Conservation (phyloP, 148 eudicot species). For the Bassia scoparia region DNA sequence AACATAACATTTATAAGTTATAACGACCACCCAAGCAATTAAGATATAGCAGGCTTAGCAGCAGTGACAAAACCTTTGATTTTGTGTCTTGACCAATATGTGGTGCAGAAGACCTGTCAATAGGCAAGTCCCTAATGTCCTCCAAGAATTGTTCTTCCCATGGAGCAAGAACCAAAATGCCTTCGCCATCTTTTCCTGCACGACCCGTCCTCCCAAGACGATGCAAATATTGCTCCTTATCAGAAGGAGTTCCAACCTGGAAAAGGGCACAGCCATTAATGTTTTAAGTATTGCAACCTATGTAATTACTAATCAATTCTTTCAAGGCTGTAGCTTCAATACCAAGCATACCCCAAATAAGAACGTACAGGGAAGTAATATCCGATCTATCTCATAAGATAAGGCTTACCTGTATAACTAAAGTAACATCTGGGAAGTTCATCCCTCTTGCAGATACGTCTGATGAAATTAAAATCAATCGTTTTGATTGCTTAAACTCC, state of each 20-base stretch:
- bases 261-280: constrained; percentile 7
- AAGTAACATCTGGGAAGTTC: constrained; percentile 91
- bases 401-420: constrained; percentile 76
- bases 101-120: constrained; percentile 52
- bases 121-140: constrained; percentile 61
- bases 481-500: constrained; percentile 81
- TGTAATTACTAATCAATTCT: too few relatives aligned
- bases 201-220: constrained; percentile 93
- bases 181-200: constrained; percentile 83
- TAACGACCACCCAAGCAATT: too few relatives aligned
- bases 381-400: background rate
- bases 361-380: too few relatives aligned
- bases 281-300: too few relatives aligned
- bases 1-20: too few relatives aligned
- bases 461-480: constrained; percentile 67
- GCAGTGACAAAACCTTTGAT: constrained; percentile 43
- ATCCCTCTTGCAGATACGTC: constrained; percentile 89
- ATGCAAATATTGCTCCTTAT: constrained; percentile 75
- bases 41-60: background rate
- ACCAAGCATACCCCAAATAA: too few relatives aligned
- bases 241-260: constrained; percentile 83
- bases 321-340: too few relatives aligned
- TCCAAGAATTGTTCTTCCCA: constrained; percentile 87
- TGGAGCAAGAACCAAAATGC: constrained; percentile 77
- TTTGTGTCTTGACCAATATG: constrained; percentile 41